Evolutionary conservation across 805 yeast species (phyloP).

Genomic region (Henningerozyma blattae): DNA sequence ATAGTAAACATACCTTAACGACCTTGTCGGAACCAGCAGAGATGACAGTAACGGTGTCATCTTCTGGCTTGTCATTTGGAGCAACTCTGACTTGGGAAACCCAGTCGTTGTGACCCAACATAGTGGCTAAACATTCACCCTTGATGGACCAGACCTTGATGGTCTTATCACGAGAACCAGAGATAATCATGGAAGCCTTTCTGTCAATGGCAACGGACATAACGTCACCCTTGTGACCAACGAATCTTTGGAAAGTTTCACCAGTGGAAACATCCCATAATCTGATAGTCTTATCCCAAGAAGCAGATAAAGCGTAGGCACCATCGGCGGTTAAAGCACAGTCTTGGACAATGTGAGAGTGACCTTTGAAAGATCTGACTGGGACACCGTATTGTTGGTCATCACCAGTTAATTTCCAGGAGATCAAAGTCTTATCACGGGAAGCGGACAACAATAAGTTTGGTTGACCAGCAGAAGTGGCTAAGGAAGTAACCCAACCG

Average conservation of each 20-base stretch:
- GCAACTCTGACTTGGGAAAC: slow-evolving; percentile 96
- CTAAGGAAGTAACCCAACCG: slow-evolving; percentile 97
- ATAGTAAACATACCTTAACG: slow-evolving; percentile 81
- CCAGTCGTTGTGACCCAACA: slow-evolving; percentile 98
- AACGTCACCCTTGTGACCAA: slow-evolving; percentile 97
- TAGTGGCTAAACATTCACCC: slow-evolving; percentile 92
- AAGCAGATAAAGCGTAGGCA: slow-evolving; percentile 93
- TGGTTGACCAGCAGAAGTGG: slow-evolving; percentile 97
- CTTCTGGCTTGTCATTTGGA: slow-evolving; percentile 41
- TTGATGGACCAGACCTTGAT: slow-evolving; percentile 98
- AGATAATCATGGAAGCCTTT: slow-evolving; percentile 94
- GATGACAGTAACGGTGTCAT: slow-evolving; percentile 60
- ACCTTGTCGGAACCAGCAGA: slow-evolving; percentile 99
- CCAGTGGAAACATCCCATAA: slow-evolving; percentile 96
- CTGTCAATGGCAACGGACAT: slow-evolving; percentile 92
- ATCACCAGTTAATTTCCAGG: slow-evolving; percentile 95
- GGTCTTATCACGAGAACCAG: slow-evolving; percentile 98
- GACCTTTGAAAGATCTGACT: slow-evolving; percentile 94
- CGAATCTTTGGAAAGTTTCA: slow-evolving; percentile 87
- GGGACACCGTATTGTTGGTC: slow-evolving; percentile 97
- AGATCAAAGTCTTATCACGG: slow-evolving; percentile 96
- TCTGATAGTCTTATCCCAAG: slow-evolving; percentile 99
- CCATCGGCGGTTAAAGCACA: slow-evolving; percentile 97
- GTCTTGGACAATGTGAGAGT: slow-evolving; percentile 98
- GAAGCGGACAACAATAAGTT: slow-evolving; percentile 96